Conservation (phyloP, 805 yeast genomes). For the Candida glaebosa region DNA sequence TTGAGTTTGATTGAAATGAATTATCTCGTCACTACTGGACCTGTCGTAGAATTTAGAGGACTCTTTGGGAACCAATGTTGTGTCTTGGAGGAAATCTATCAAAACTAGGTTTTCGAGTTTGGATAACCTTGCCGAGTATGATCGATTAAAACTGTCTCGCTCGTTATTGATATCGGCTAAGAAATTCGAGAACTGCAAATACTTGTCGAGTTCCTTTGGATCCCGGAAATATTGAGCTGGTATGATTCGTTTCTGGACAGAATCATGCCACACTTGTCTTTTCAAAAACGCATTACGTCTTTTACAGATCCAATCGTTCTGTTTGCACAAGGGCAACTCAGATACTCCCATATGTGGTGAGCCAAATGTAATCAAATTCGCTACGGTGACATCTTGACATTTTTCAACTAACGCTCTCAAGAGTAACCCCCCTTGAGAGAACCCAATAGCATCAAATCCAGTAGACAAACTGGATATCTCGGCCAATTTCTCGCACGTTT, state of each 20-base stretch:
- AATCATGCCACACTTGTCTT: slow-evolving; percentile 55
- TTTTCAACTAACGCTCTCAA: slow-evolving; percentile 63
- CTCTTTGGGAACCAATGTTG: slow-evolving; percentile 69
- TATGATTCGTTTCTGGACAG: slow-evolving; percentile 53
- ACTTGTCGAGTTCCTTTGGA: slow-evolving; percentile 48
- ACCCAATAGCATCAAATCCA: slow-evolving; percentile 75
- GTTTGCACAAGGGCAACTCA: slow-evolving; percentile 60
- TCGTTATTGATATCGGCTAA: slow-evolving; percentile 71
- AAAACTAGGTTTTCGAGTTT: slow-evolving; percentile 52
- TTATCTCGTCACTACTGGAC: slow-evolving; percentile 41
- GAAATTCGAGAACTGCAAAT: slow-evolving; percentile 54
- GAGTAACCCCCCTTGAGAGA: slow-evolving; percentile 83
- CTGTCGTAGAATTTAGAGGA: slow-evolving; percentile 64
- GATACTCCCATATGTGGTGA: slow-evolving; percentile 76
- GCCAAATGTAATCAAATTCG: slow-evolving; percentile 67
- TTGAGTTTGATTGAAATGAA: slow-evolving; percentile 47
- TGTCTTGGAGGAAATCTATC: slow-evolving; percentile 57
- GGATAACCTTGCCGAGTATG: slow-evolving; percentile 43
- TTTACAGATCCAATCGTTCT: slow-evolving; percentile 57
- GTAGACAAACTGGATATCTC: slow-evolving; percentile 39
- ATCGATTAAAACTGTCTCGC: slow-evolving; percentile 23
- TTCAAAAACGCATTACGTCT: slow-evolving; percentile 52
- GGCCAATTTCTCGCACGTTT: slow-evolving; percentile 53
- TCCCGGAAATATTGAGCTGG: slow-evolving; percentile 81
- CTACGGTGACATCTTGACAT: slow-evolving; percentile 42